Evolutionary conservation across 495 filamentous ascomycete species (phyloP).

Genomic region (Tuber microsphaerosporum): DNA sequence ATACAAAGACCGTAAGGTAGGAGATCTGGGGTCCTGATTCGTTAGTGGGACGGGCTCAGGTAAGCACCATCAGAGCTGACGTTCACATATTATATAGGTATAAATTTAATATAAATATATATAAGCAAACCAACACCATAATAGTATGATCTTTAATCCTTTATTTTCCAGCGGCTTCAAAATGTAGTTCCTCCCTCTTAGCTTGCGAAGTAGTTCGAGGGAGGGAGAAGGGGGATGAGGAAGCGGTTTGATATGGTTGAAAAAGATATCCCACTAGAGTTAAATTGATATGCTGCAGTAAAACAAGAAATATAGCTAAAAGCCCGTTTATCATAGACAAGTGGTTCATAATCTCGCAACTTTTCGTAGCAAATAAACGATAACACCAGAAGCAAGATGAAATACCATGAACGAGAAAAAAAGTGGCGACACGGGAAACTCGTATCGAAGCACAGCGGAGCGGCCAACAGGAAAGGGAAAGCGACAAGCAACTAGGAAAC

Average conservation of each 20-base stretch:
- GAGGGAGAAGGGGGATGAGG: background rate
- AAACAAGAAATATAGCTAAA: conserved; percentile 1
- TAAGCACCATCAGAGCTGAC: background rate
- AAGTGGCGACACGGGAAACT: background rate
- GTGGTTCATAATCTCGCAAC: background rate
- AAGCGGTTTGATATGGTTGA: background rate
- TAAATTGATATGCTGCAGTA: conserved; percentile 1
- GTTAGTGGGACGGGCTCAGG: background rate
- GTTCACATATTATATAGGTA: background rate
- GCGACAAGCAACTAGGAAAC: background rate
- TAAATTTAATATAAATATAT: background rate
- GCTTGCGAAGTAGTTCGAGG: background rate
- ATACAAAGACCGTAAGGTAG: background rate
- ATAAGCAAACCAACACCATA: background rate
- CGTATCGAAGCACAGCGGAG: background rate
- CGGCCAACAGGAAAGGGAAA: background rate
- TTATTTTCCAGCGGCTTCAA: background rate
- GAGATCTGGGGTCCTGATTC: background rate
- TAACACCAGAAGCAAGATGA: background rate
- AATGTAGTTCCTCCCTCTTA: background rate
- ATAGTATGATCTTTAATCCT: background rate
- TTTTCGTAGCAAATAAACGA: background rate
- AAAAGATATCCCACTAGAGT: conserved; percentile 1
- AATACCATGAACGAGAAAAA: background rate
- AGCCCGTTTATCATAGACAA: conserved; percentile 2